Evolutionary conservation across 2,329 filamentous ascomycete genomes (phyloP).

Genomic region (Xenoacremonium recifei): DNA sequence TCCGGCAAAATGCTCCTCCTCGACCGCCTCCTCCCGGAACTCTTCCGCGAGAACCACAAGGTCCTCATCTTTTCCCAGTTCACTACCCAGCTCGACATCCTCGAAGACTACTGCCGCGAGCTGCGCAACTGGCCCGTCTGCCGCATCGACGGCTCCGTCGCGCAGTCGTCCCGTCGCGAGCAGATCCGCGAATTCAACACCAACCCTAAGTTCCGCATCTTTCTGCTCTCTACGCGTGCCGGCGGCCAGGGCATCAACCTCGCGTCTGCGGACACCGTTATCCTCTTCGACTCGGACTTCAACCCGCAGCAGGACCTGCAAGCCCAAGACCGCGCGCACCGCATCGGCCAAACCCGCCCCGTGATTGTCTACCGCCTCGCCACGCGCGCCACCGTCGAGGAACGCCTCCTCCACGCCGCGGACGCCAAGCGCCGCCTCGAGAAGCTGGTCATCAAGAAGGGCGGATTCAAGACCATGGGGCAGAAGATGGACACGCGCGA

Average conservation of each 20-base stretch:
- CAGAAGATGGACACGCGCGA: constrained; percentile 57
- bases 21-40: constrained; percentile 75
- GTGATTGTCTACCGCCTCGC: constrained; percentile 93
- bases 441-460: constrained; percentile 94
- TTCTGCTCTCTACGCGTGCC: constrained; percentile 85
- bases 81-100: constrained; percentile 86
- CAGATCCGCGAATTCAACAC: constrained; percentile 75
- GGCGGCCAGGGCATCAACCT: constrained; percentile 96
- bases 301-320: constrained; percentile 97
- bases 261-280: constrained; percentile 85
- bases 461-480: constrained; percentile 70
- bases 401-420: constrained; percentile 79
- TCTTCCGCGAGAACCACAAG: constrained; percentile 78
- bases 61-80: constrained; percentile 97
- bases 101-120: constrained; percentile 79
- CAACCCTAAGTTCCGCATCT: constrained; percentile 66
- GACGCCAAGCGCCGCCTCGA: constrained; percentile 90
- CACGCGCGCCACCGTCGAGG: constrained; percentile 90
- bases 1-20: constrained; percentile 96
- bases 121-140: constrained; percentile 79
- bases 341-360: constrained; percentile 89
- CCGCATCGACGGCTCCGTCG: constrained; percentile 86
- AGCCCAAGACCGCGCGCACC: constrained; percentile 90
- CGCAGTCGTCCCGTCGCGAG: constrained; percentile 66
- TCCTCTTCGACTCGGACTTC: constrained; percentile 86